Base-by-base conservation (phyloP, 495 filamentous ascomycete genomes). In the Podospora comata region DNA sequence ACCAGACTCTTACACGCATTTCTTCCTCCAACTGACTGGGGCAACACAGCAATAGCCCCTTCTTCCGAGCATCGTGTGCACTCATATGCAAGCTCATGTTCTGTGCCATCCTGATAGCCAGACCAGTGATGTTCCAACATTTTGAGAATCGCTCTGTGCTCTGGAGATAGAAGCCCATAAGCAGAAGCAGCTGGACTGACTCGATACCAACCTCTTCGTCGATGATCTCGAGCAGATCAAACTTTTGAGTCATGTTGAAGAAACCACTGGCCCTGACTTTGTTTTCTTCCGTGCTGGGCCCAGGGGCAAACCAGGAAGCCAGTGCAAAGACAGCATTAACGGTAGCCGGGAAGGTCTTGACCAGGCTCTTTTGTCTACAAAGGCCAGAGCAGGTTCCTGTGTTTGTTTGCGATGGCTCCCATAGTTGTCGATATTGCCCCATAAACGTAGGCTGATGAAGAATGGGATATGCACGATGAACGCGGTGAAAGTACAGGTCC, bases 111-210 rank as follows among this genome's bases (percentile, higher is more conserved):
- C 63, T 20, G 18, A 65, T 56, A 3, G 63, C 63, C 15, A 65
- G 44, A 18, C 63, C 63, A 7, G 63, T 65, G 63, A 65, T 65
- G 44, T 65, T 65, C 63, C 63, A 65, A n/a, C 63, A 65, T 26
- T 56, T 65, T 5, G 39, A 55, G 48, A 56, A 65, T n/a, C 30
- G 19, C 53, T 65, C 63, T 20, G 63, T 65, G 44, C 63, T 65
- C 23, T 65, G 63, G 39, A 65, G 26, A 32, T 65, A 65, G 23
- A 56, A 65, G 4, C 63, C 63, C 63, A 65, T 65, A 23, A 65
- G 48, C 39, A 65, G 39, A 19, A 65, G 48, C 63, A 65, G 53
- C 63, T 65, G 44, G 16, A 65, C 63, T 34, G 56, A 32, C 53
- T 65, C 63, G 0, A 65, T 65, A 1, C 63, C 63, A 57, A 65